Conservation (phyloP, 2,329 filamentous ascomycete genomes). For the Claviceps purpurea region DNA sequence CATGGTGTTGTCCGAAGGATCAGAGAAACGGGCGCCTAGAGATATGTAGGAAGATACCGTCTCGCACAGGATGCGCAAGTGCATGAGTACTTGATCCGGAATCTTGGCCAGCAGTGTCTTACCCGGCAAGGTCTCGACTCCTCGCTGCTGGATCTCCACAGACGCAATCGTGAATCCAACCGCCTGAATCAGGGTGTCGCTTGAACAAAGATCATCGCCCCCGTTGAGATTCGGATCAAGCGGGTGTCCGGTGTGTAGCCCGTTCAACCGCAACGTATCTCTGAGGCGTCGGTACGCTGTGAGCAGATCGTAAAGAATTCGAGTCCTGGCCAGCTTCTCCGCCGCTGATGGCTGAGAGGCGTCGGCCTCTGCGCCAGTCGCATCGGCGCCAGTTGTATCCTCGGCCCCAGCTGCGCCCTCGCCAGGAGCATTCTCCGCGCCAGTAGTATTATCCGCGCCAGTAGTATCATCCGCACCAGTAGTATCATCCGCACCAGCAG, state of each 20-base stretch:
- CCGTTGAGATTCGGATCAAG: conserved; percentile 16
- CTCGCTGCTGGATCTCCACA: conserved; percentile 83
- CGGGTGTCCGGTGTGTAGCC: conserved; percentile 29
- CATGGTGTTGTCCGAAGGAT: conserved; percentile 42
- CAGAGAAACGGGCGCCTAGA: conserved; percentile 54
- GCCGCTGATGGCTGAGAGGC: conserved; percentile 6
- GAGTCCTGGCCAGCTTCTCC: background rate
- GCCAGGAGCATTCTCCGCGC: too few relatives aligned
- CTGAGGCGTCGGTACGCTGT: conserved; percentile 47
- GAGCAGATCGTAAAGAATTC: conserved; percentile 40
- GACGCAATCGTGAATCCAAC: conserved; percentile 80
- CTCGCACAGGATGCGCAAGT: conserved; percentile 78
- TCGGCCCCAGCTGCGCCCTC: too few relatives aligned
- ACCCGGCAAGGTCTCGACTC: conserved; percentile 59
- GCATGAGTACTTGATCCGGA: conserved; percentile 69
- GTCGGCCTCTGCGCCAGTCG: background rate
- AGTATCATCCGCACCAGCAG: too few relatives aligned
- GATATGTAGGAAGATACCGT: conserved; percentile 77
- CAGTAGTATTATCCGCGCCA: too few relatives aligned
- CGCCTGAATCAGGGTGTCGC: conserved; percentile 48
- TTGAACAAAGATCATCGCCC: conserved; percentile 33
- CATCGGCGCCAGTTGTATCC: too few relatives aligned
- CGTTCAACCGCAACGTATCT: conserved; percentile 44
- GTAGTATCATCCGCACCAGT: too few relatives aligned
- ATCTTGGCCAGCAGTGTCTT: conserved; percentile 72